phyloP scores from a whole-genome alignment of 1,284 basidiomycete genomes.

The Ganoderma boninense region DNA sequence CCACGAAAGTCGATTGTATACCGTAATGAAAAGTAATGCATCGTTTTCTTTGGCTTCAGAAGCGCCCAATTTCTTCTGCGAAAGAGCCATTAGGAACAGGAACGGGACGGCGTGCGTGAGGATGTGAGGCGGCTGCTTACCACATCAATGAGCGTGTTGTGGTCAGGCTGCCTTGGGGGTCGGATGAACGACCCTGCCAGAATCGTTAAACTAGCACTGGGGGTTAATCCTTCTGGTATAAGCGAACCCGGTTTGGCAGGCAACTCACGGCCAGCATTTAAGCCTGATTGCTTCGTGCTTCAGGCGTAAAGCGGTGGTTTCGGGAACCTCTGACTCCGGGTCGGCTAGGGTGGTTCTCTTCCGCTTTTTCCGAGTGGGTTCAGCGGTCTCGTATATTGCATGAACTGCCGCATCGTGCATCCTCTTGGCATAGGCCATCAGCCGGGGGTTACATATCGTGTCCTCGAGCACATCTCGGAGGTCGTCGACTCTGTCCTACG shows the following conservation, averaged over 20 bases:
- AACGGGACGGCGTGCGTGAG: constrained; percentile 19
- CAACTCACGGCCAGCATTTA: constrained; percentile 65
- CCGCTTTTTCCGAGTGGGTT: constrained; percentile 53
- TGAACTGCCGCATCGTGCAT: constrained; percentile 59
- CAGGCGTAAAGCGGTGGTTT: constrained; percentile 55
- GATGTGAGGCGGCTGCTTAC: constrained; percentile 43
- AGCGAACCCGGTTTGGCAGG: neutral
- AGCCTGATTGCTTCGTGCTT: constrained; percentile 59
- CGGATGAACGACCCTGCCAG: constrained; percentile 70
- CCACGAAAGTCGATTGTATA: constrained; percentile 69
- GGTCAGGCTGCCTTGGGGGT: constrained; percentile 68
- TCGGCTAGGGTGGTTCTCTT: constrained; percentile 47
- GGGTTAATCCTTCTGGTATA: neutral
- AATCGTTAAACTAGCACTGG: constrained; percentile 52
- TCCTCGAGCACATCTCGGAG: constrained; percentile 55
- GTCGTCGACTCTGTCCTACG: constrained; percentile 59
- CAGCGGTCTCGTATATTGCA: constrained; percentile 54
- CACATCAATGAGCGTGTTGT: constrained; percentile 60
- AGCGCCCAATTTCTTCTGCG: constrained; percentile 45
- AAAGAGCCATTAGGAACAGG: neutral
- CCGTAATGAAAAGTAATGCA: constrained; percentile 63
- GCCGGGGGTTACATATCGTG: constrained; percentile 61
- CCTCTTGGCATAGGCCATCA: constrained; percentile 63
- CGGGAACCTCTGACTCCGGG: constrained; percentile 45
- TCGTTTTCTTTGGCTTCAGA: constrained; percentile 40